A percentile compares a stretch with the other conserved stretches of the same genome.
Evolutionary conservation across 73 alveolate genomes (phyloP).

Genomic region (Uronychia setigera): DNA sequence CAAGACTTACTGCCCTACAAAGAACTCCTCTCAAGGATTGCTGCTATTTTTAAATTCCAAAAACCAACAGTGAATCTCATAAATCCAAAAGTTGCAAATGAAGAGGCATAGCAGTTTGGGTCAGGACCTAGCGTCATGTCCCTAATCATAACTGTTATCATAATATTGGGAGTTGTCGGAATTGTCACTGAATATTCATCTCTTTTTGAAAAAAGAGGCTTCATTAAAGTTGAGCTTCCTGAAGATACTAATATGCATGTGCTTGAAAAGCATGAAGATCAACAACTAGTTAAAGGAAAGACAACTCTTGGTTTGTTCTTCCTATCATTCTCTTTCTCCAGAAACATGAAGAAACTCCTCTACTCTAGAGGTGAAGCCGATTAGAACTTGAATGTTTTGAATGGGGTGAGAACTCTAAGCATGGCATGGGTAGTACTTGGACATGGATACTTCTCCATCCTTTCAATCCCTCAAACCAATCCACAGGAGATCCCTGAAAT

Average conservation of each 20-base stretch:
- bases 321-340: conserved; percentile 33
- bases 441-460: conserved; percentile 9
- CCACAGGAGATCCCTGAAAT: background rate
- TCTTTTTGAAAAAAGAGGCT: conserved; percentile 3
- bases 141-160: background rate
- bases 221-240: background rate
- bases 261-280: background rate
- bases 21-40: background rate
- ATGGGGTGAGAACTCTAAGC: conserved; percentile 45
- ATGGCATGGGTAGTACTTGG: conserved; percentile 58
- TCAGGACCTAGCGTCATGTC: background rate
- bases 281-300: conserved; percentile 13
- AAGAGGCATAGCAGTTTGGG: background rate
- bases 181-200: conserved; percentile 14
- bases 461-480: conserved; percentile 1
- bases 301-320: background rate
- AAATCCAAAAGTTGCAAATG: background rate
- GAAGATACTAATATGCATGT: background rate
- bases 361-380: conserved; percentile 16
- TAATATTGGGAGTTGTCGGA: background rate
- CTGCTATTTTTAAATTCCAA: background rate
- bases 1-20: background rate
- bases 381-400: conserved; percentile 14
- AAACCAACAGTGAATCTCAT: background rate
- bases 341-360: conserved; percentile 26